These are phyloP conservation scores for Neofusicoccum cordaticola DNA, from an alignment of 2,329 filamentous ascomycete genomes.

Conservation along the genomic window DNA sequence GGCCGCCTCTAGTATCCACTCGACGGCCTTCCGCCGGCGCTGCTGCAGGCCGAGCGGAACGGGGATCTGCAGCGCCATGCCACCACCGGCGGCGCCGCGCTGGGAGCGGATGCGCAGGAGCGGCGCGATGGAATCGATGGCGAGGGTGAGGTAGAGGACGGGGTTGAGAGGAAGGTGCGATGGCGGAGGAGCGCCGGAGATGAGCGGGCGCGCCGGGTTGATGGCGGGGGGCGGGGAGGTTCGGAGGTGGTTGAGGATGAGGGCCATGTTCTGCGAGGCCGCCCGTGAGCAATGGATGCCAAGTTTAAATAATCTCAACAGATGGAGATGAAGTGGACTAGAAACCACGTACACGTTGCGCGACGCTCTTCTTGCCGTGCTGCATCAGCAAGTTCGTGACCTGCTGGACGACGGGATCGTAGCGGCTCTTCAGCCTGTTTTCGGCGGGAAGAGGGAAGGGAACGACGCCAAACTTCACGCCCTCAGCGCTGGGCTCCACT, in stretches of 20 bases:
- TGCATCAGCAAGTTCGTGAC: conserved; percentile 88
- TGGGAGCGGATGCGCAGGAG: conserved; percentile 75
- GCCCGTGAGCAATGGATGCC: too few relatives aligned
- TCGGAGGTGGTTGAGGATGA: conserved; percentile 78
- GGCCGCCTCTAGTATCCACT: conserved; percentile 86
- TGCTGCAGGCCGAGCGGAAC: conserved; percentile 72
- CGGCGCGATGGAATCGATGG: conserved; percentile 89
- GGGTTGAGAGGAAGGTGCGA: conserved; percentile 84
- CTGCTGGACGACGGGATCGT: conserved; percentile 81
- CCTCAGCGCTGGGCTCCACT: conserved; percentile 29
- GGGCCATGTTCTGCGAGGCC: conserved; percentile 69
- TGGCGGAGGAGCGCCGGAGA: conserved; percentile 74
- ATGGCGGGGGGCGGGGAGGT: conserved; percentile 76
- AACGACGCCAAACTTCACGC: conserved; percentile 78
- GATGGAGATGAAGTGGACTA: conserved; percentile 15
- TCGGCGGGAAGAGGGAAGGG: conserved; percentile 61
- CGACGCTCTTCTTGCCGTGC: conserved; percentile 83
- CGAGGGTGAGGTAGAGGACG: conserved; percentile 81
- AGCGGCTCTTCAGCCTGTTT: conserved; percentile 71
- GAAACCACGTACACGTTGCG: conserved; percentile 69
- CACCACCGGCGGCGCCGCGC: conserved; percentile 80
- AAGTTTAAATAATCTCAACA: not conserved
- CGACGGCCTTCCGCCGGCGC: conserved; percentile 72
- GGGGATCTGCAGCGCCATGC: conserved; percentile 77
- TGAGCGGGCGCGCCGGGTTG: conserved; percentile 66